phyloP scores from a whole-genome alignment of 768 basidiomycete species.

The Xerocomus brunneocitrinus region DNA sequence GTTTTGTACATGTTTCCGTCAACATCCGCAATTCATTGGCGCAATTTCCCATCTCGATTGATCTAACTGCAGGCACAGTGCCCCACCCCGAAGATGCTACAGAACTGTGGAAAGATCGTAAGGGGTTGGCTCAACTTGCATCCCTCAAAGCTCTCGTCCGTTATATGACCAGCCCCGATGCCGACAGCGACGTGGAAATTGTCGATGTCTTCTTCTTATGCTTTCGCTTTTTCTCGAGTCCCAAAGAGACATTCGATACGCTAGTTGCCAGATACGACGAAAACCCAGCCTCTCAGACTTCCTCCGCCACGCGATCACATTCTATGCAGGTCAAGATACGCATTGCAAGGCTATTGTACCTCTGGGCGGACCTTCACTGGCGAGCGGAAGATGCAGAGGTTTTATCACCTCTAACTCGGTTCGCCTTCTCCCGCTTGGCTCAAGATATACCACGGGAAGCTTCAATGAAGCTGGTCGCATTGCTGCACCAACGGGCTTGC shows the following conservation, averaged over 20 bases:
- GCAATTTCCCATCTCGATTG: slow-evolving; percentile 25
- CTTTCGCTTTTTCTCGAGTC: slow-evolving; percentile 63
- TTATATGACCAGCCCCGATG: slow-evolving; percentile 42
- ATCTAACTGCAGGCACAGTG: slow-evolving; percentile 27
- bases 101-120: slow-evolving; percentile 27
- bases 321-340: slow-evolving; percentile 49
- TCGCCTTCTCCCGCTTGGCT: slow-evolving; percentile 29
- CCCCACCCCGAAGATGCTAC: slow-evolving; percentile 26
- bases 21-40: slow-evolving; percentile 26
- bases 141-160: slow-evolving; percentile 42
- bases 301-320: slow-evolving; percentile 37
- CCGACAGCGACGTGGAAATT: slow-evolving; percentile 39
- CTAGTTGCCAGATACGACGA: slow-evolving; percentile 50
- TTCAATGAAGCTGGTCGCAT: slow-evolving; percentile 25
- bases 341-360: slow-evolving; percentile 55
- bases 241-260: slow-evolving; percentile 40
- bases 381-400: slow-evolving; percentile 42
- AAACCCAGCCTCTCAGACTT: slow-evolving; percentile 12
- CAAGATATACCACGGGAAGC: slow-evolving; percentile 28
- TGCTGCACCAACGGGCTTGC: slow-evolving; percentile 27
- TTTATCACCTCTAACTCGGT: slow-evolving; percentile 28
- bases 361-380: slow-evolving; percentile 77
- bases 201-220: slow-evolving; percentile 59
- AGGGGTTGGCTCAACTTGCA: slow-evolving; percentile 29
- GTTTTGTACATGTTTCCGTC: slow-evolving; percentile 24